phyloP scores from a whole-genome alignment of 192 early-diverging fungal species.

The Coemansia sp. region DNA sequence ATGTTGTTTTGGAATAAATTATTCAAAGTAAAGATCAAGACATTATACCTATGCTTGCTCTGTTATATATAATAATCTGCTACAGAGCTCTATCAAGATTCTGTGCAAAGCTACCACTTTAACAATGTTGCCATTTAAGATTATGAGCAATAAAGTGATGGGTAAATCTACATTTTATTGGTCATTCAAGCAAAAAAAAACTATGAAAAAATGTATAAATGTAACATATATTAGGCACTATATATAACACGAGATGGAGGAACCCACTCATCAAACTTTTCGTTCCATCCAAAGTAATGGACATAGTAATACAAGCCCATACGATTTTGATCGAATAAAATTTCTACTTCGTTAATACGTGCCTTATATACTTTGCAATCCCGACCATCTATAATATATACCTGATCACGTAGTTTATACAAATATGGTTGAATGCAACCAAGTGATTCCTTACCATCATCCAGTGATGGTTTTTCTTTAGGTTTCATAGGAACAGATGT shows the following conservation, averaged over 20 bases:
- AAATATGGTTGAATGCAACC: constrained; percentile 34
- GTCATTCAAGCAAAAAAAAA: neutral
- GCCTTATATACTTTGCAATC: constrained; percentile 34
- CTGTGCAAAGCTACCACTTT: too few species aligned
- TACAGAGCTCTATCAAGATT: too few species aligned
- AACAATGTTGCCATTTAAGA: too few species aligned
- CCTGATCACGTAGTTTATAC: constrained; percentile 7
- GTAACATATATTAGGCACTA: neutral
- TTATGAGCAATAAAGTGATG: too few species aligned
- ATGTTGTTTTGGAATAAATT: too few species aligned
- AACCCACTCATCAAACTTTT: constrained; percentile 44
- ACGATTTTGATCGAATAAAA: constrained; percentile 14
- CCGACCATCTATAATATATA: constrained; percentile 25
- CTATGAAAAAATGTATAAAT: neutral
- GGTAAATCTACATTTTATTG: too few species aligned
- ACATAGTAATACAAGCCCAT: constrained; percentile 39
- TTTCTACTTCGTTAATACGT: constrained; percentile 15
- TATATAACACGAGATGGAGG: constrained; percentile 40
- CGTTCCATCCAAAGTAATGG: constrained; percentile 38
- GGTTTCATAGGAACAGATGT: neutral
- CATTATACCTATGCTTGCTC: too few species aligned
- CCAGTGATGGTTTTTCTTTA: neutral
- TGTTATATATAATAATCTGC: too few species aligned
- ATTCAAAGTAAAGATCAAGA: too few species aligned
- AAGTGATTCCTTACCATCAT: neutral